Evolutionary conservation across 2,329 filamentous ascomycete species (phyloP).

Genomic region (Alternaria consortialis): DNA sequence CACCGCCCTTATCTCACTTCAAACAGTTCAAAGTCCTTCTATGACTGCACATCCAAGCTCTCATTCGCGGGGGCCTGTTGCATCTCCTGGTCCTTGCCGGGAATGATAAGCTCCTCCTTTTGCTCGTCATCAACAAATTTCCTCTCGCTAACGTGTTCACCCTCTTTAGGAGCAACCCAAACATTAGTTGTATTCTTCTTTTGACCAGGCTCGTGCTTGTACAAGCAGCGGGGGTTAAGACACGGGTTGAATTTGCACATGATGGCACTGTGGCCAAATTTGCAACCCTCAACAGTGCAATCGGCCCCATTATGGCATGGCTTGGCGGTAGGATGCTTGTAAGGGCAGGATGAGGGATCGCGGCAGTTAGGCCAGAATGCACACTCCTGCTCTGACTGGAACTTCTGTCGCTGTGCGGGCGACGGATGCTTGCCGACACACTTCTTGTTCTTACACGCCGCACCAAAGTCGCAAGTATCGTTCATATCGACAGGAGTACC

Average conservation of each 20-base stretch:
- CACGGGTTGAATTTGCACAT: conserved; percentile 93
- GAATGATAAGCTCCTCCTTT: conserved; percentile 76
- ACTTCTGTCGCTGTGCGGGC: conserved; percentile 78
- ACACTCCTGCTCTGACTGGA: conserved; percentile 86
- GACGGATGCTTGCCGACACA: conserved; percentile 93
- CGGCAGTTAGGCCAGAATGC: conserved; percentile 92
- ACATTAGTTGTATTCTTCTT: conserved; percentile 80
- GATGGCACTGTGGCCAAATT: conserved; percentile 85
- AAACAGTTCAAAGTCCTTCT: conserved; percentile 9
- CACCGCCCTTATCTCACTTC: conserved; percentile 1
- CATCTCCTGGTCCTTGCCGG: conserved; percentile 51
- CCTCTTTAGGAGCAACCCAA: conserved; percentile 72
- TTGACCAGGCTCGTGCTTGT: conserved; percentile 91
- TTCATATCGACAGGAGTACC: conserved; percentile 79
- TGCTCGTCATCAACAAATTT: conserved; percentile 80
- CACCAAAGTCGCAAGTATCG: conserved; percentile 84
- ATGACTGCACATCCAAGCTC: conserved; percentile 34
- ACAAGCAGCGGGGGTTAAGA: conserved; percentile 85
- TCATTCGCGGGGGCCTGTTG: conserved; percentile 30
- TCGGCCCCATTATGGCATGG: conserved; percentile 91
- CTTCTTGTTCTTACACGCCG: conserved; percentile 94
- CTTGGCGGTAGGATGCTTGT: conserved; percentile 87
- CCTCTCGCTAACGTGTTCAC: conserved; percentile 80
- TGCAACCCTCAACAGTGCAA: conserved; percentile 82
- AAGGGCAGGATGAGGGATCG: conserved; percentile 80